Evolutionary conservation across 75 land plant genomes (phyloP).

Genomic region (Azolla pinnata): DNA sequence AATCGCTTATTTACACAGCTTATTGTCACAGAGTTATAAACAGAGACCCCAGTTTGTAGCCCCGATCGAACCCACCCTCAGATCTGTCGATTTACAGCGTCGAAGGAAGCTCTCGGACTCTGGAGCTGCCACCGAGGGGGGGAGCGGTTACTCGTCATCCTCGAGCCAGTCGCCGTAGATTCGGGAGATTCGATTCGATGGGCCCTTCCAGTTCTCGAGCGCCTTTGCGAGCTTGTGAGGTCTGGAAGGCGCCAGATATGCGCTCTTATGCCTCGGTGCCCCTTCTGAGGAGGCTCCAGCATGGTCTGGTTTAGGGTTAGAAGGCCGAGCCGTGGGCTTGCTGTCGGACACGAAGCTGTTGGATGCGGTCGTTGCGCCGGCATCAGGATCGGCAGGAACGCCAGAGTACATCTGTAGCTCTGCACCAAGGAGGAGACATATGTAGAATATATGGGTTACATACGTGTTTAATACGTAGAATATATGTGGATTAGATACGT

Average conservation of each 20-base stretch:
- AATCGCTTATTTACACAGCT: no score
- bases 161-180: constrained; percentile 97
- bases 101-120: no score
- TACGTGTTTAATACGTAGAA: no score
- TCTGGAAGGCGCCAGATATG: constrained; percentile 6
- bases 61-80: no score
- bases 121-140: no score
- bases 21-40: no score
- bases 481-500: no score
- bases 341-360: background rate
- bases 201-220: constrained; percentile 71
- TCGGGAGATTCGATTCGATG: constrained; percentile 56
- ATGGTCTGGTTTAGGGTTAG: constrained; percentile 22
- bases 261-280: constrained; percentile 24
- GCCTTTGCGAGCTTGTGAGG: constrained; percentile 33
- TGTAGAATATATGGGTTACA: no score
- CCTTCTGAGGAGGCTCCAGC: constrained; percentile 34
- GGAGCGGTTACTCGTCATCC: constrained; percentile 40
- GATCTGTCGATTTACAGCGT: no score
- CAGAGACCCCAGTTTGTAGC: no score
- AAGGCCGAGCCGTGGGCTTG: constrained; percentile 31
- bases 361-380: constrained; percentile 31
- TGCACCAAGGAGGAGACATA: background rate
- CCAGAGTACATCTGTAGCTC: constrained; percentile 47
- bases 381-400: constrained; percentile 43